Evolutionary conservation across 495 filamentous ascomycete species (phyloP).

Genomic region (Penicillium daleae): DNA sequence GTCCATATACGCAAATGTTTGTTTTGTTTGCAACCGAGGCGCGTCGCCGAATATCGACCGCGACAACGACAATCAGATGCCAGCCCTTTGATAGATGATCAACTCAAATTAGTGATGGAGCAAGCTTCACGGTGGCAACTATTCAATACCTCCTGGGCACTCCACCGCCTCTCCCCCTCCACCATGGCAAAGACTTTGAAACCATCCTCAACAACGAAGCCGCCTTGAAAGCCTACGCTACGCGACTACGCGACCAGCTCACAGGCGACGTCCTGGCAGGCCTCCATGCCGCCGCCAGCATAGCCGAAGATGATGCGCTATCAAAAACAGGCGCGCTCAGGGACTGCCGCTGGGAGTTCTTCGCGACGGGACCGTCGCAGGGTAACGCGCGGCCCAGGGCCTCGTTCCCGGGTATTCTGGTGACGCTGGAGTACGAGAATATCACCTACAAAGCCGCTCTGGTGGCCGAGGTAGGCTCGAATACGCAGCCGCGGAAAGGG

Average conservation of each 20-base stretch:
- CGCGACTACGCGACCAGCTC: conserved; percentile 55
- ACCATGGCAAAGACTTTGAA: conserved; percentile 47
- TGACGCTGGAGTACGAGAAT: conserved; percentile 56
- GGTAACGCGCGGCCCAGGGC: conserved; percentile 6
- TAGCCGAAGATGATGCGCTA: conserved; percentile 42
- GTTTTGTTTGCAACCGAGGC: conserved; percentile 31
- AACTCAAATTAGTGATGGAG: conserved; percentile 28
- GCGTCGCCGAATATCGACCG: conserved; percentile 24
- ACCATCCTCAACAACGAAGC: conserved; percentile 39
- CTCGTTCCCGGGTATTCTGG: conserved; percentile 42
- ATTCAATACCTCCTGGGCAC: conserved; percentile 58
- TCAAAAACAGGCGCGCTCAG: conserved; percentile 52
- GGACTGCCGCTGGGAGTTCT: conserved; percentile 49
- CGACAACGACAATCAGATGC: neutral
- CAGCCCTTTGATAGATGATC: neutral
- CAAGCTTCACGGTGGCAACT: conserved; percentile 37
- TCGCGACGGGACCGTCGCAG: conserved; percentile 27
- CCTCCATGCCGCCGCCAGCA: conserved; percentile 37
- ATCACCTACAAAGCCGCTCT: conserved; percentile 53
- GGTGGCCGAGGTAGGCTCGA: conserved; percentile 26
- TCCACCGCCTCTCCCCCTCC: conserved; percentile 59
- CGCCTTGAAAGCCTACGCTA: conserved; percentile 52
- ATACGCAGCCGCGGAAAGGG: conserved; percentile 18
- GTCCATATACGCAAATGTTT: conserved; percentile 19
- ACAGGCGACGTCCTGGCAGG: conserved; percentile 54